phyloP scores from a whole-genome alignment of 495 filamentous ascomycete genomes.

The Pyronema domesticum region DNA sequence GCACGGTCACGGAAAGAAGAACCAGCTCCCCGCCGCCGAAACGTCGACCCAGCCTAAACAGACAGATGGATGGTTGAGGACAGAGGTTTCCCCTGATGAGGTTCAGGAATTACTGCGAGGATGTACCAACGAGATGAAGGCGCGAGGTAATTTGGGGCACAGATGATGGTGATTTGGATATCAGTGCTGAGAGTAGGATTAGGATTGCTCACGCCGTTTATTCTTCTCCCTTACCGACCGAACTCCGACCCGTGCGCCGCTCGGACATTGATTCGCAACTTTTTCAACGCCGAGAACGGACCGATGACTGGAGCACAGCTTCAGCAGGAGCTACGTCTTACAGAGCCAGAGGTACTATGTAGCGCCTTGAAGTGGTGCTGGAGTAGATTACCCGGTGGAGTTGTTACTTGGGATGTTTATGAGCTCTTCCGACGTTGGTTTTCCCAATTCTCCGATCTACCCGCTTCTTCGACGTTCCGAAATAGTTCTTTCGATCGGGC shows the following conservation, averaged over 20 bases:
- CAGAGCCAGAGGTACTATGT: slow-evolving; percentile 87
- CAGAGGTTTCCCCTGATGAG: slow-evolving; percentile 73
- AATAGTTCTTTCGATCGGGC: too few relatives aligned
- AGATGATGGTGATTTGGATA: not conserved
- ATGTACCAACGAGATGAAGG: slow-evolving; percentile 83
- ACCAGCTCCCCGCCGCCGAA: slow-evolving; percentile 26
- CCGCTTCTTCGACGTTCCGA: not conserved
- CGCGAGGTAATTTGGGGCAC: slow-evolving; percentile 46
- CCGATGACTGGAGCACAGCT: slow-evolving; percentile 48
- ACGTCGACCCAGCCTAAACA: slow-evolving; percentile 47
- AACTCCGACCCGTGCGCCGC: slow-evolving; percentile 80
- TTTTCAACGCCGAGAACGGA: slow-evolving; percentile 44
- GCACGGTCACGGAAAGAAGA: slow-evolving; percentile 7
- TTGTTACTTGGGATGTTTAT: slow-evolving; percentile 94
- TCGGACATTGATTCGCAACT: slow-evolving; percentile 81
- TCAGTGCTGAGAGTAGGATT: not conserved
- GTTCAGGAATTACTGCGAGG: slow-evolving; percentile 68
- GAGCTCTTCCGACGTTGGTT: slow-evolving; percentile 86
- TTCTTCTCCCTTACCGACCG: slow-evolving; percentile 90
- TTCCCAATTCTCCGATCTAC: not conserved
- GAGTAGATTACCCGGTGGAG: slow-evolving; percentile 78
- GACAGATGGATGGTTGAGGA: slow-evolving; percentile 79
- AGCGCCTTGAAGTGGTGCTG: slow-evolving; percentile 98
- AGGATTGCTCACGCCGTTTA: slow-evolving; percentile 47
- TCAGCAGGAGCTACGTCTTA: slow-evolving; percentile 73